Evolutionary conservation across 2,329 filamentous ascomycete species (phyloP).

Genomic region (Macrophomina tecta): DNA sequence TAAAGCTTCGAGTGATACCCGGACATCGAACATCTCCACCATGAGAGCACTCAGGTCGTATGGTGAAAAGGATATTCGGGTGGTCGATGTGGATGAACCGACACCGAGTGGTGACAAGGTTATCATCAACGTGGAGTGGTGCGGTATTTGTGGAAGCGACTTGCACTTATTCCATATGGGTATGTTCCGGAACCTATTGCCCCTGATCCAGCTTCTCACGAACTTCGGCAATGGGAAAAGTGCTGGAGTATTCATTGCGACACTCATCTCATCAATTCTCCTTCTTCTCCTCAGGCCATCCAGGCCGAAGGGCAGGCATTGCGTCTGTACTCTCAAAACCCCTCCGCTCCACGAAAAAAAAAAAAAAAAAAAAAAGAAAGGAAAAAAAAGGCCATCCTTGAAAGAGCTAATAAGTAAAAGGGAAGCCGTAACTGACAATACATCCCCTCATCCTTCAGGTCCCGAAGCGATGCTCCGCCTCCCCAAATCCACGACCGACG

Average conservation of each 20-base stretch:
- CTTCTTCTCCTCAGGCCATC: too few relatives aligned
- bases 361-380: not conserved
- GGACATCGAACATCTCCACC: not conserved
- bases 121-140: constrained; percentile 39
- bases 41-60: constrained; percentile 44
- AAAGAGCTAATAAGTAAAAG: too few relatives aligned
- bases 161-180: constrained; percentile 40
- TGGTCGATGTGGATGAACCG: constrained; percentile 36
- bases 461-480: constrained; percentile 33
- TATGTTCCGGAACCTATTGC: constrained; percentile 14
- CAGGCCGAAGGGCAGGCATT: too few relatives aligned
- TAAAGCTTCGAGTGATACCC: too few relatives aligned
- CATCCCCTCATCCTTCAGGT: constrained; percentile 27
- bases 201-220: too few relatives aligned
- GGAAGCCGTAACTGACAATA: too few relatives aligned
- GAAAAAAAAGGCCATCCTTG: too few relatives aligned
- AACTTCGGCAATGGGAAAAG: too few relatives aligned
- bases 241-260: too few relatives aligned
- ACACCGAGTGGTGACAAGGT: constrained; percentile 36
- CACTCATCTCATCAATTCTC: too few relatives aligned
- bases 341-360: not conserved
- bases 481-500: constrained; percentile 34
- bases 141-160: constrained; percentile 41
- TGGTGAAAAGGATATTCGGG: constrained; percentile 36
- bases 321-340: not conserved